Evolutionary conservation across 495 filamentous ascomycete species (phyloP), one percentile per base, ranked within the genome.

Genomic region (Podospora pseudoanserina): DNA sequence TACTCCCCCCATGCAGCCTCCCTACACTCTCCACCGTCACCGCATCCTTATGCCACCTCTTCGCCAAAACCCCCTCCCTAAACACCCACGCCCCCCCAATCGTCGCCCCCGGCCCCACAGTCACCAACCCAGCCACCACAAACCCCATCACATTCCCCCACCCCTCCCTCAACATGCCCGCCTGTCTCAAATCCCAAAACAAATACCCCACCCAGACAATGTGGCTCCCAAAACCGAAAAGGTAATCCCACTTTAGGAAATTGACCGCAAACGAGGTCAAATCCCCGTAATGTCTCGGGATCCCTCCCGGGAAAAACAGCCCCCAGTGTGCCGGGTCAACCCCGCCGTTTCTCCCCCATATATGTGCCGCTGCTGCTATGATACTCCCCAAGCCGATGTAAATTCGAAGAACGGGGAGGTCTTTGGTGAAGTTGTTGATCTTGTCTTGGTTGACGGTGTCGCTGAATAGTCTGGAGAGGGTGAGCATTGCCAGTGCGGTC

Each of bases 141-240:
- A 63, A 1, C 9, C 19, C 44, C 26, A 69, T 15, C 0, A 68
- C 67, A 53, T 15, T 62, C 5, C 56, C 30, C 68, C 71, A 73
- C 5, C 68, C 66, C 68, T 69, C 67, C 30, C 58, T 27, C 61
- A 73, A 28, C 71, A 73, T 71, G 5, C 69, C 71, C 44, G 67
- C 71, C 1, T 28, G 32, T 65, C 20, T 34, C 64, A 71, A 49
- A 26, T 73, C 71, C 66, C 68, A 63, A 62, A 73, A 73, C 60
- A 71, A 56, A 60, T 69, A 73, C 30, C 13, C 68, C 64, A 73
- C 15, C 71, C 71, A 73, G n/a, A 73, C 5, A 23, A 73, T 44
- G 9, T 68, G 63, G n/a, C 32, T 49, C 19, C 63, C 68, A 49
- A 70, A 58, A 19, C 26, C 23, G 49, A 73, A 73, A 28, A 65